Percentiles rank a stretch among this genome's conserved stretches.
Evolutionary conservation across 1,139 yeast genomes (phyloP).

Genomic region (Yamadazyma jaroonii): DNA sequence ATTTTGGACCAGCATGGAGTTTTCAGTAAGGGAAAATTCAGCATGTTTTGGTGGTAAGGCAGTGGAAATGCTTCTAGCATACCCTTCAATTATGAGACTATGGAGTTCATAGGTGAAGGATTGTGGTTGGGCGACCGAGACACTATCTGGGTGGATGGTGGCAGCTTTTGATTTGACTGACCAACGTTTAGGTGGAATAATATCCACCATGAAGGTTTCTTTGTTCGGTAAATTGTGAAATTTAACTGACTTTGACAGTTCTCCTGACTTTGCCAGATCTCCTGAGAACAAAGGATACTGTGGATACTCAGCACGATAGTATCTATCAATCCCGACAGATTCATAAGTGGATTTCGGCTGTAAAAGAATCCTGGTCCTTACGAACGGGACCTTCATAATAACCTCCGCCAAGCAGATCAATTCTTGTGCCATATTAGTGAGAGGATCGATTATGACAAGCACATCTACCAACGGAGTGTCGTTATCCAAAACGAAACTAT

Average conservation of each 20-base stretch:
- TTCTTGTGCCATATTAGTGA: slow-evolving; percentile 65
- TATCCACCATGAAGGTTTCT: slow-evolving; percentile 51
- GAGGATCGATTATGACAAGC: slow-evolving; percentile 66
- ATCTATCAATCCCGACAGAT: slow-evolving; percentile 52
- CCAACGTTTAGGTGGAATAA: slow-evolving; percentile 71
- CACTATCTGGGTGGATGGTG: slow-evolving; percentile 58
- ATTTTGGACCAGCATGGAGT: too few relatives aligned
- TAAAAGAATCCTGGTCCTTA: slow-evolving; percentile 53
- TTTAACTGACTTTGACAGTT: too few relatives aligned
- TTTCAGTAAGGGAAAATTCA: slow-evolving; percentile 36
- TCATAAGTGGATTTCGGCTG: slow-evolving; percentile 49
- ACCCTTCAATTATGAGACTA: slow-evolving; percentile 67
- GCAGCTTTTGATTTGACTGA: slow-evolving; percentile 37
- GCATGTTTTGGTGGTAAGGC: slow-evolving; percentile 50
- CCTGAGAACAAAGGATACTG: slow-evolving; percentile 16
- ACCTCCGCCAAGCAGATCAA: slow-evolving; percentile 49
- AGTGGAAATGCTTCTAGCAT: slow-evolving; percentile 45
- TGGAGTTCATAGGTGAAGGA: slow-evolving; percentile 31
- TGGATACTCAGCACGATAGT: slow-evolving; percentile 52
- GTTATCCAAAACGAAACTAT: slow-evolving; percentile 30
- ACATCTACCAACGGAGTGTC: slow-evolving; percentile 43
- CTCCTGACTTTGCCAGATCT: too few relatives aligned
- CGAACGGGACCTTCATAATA: slow-evolving; percentile 39
- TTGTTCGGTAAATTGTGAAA: slow-evolving; percentile 39
- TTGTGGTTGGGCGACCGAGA: slow-evolving; percentile 22